Evolutionary conservation across 1,139 yeast genomes (phyloP).

Genomic region (Geotrichum phurueaensis): DNA sequence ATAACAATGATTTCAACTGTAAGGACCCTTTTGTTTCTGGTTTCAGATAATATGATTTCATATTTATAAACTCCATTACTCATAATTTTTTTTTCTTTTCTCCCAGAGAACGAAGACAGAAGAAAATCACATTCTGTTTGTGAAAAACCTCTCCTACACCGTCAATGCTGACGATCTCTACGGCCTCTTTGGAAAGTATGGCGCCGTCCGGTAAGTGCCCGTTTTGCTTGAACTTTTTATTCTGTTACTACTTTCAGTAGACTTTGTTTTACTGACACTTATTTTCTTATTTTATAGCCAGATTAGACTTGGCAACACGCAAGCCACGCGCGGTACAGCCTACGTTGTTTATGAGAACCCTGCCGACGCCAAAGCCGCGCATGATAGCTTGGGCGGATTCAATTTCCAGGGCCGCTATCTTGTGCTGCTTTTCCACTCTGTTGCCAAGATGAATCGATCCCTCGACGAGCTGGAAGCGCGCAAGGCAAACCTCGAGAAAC

Average conservation of each 20-base stretch:
- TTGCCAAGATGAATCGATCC: constrained; percentile 34
- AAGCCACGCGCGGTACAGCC: constrained; percentile 49
- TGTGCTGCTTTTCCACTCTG: constrained; percentile 45
- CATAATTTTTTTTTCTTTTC: neutral
- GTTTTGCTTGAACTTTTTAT: neutral
- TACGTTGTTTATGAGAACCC: constrained; percentile 50
- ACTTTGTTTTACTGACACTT: neutral
- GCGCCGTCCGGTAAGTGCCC: constrained; percentile 41
- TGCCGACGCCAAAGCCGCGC: constrained; percentile 46
- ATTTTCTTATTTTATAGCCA: constrained; percentile 31
- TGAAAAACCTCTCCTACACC: constrained; percentile 55
- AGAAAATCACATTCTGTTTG: constrained; percentile 38
- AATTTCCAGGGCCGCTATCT: constrained; percentile 56
- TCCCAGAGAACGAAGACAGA: neutral
- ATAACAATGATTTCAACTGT: neutral
- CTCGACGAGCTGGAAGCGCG: constrained; percentile 27
- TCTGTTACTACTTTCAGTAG: neutral
- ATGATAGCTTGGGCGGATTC: constrained; percentile 52
- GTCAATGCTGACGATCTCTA: constrained; percentile 46
- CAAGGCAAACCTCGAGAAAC: constrained; percentile 26
- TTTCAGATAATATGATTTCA: neutral
- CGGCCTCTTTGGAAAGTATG: constrained; percentile 52
- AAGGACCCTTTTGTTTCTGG: neutral
- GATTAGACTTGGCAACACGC: constrained; percentile 46
- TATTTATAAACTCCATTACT: neutral